These are phyloP conservation scores for Agastache rugosa DNA, from an alignment of 257 asterid species.

Conservation along the genomic window DNA sequence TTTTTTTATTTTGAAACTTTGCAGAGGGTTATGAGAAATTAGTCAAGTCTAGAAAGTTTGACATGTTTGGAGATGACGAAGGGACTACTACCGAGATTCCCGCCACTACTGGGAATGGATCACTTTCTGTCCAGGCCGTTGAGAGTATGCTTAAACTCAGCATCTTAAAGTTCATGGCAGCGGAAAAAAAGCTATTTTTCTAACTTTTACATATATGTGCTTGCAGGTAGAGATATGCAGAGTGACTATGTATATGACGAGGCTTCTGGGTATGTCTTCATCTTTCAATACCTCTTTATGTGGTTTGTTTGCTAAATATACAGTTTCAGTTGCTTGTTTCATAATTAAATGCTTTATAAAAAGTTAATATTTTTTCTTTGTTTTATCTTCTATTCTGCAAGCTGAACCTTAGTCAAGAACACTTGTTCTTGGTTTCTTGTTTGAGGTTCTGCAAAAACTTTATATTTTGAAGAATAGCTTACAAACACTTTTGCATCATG, in stretches of 20 bases:
- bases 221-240: slow-evolving; percentile 71
- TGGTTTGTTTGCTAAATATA: slow-evolving; percentile 4
- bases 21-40: slow-evolving; percentile 90
- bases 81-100: slow-evolving; percentile 51
- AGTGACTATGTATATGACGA: slow-evolving; percentile 82
- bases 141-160: slow-evolving; percentile 49
- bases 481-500: slow-evolving; percentile 13
- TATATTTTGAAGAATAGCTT: background rate
- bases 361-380: background rate
- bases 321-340: slow-evolving; percentile 10
- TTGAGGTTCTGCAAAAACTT: background rate
- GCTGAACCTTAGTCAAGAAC: background rate
- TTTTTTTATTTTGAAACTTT: slow-evolving; percentile 25
- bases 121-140: slow-evolving; percentile 45
- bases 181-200: slow-evolving; percentile 13
- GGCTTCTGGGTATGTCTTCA: slow-evolving; percentile 72
- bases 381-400: background rate
- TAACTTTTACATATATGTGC: slow-evolving; percentile 40
- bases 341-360: background rate
- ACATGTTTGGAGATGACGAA: slow-evolving; percentile 89
- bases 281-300: slow-evolving; percentile 22
- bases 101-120: slow-evolving; percentile 50
- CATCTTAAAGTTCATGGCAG: slow-evolving; percentile 36
- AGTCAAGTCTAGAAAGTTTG: slow-evolving; percentile 66
- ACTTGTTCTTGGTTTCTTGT: background rate